Evolutionary conservation across 148 eudicot species (phyloP).

Genomic region (Rhododendron ovatum): DNA sequence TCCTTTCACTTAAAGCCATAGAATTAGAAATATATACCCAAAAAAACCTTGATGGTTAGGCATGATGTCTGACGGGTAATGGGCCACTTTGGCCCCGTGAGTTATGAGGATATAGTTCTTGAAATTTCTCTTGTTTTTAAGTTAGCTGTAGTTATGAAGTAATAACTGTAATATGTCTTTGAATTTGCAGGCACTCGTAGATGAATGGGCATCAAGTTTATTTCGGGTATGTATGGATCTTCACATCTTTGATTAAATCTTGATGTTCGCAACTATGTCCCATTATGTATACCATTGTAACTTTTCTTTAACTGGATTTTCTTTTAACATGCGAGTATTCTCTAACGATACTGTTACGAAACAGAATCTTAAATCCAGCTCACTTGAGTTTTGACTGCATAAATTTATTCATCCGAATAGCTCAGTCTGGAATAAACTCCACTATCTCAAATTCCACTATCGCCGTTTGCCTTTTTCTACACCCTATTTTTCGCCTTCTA

Average conservation of each 20-base stretch:
- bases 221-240: conserved; percentile 60
- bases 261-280: neutral
- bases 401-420: neutral
- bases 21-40: neutral
- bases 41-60: neutral
- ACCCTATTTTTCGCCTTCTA: neutral
- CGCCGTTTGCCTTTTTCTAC: neutral
- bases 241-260: neutral
- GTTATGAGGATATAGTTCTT: neutral
- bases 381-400: neutral
- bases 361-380: neutral
- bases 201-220: conserved; percentile 98
- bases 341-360: neutral
- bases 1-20: neutral
- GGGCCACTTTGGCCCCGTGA: neutral
- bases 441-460: neutral
- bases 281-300: neutral
- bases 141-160: neutral
- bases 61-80: neutral
- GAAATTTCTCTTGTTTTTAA: neutral
- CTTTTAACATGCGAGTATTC: neutral
- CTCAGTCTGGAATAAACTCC: neutral
- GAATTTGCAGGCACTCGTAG: conserved; percentile 77
- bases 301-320: neutral
- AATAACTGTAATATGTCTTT: neutral